phyloP scores from a whole-genome alignment of 371 early-diverging fungal species.

The Lichtheimia ramosa region DNA sequence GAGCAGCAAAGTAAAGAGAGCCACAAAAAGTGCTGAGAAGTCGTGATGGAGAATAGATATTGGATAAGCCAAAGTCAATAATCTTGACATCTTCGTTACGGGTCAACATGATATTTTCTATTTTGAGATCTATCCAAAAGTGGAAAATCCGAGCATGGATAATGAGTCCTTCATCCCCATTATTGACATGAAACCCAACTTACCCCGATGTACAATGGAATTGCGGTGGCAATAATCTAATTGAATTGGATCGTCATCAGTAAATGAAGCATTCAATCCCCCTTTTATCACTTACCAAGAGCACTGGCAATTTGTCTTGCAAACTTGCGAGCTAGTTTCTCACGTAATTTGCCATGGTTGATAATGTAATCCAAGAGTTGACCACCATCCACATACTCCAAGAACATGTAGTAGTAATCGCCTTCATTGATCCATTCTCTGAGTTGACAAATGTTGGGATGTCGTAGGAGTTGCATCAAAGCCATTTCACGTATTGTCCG shows the following conservation, averaged over 20 bases:
- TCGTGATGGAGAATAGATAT: constrained; percentile 67
- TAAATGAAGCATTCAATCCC: neutral
- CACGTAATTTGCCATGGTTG: constrained; percentile 62
- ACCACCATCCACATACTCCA: constrained; percentile 78
- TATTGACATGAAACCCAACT: constrained; percentile 8
- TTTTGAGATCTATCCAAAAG: constrained; percentile 82
- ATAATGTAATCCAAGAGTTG: constrained; percentile 81
- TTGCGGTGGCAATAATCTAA: constrained; percentile 61
- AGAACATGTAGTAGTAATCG: constrained; percentile 82
- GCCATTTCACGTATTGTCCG: constrained; percentile 81
- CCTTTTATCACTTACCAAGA: constrained; percentile 32
- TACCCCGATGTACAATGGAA: constrained; percentile 69
- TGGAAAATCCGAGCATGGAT: constrained; percentile 65
- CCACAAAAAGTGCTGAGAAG: constrained; percentile 82
- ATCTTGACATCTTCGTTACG: constrained; percentile 57
- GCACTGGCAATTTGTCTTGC: constrained; percentile 84
- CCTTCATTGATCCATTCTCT: constrained; percentile 74
- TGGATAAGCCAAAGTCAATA: constrained; percentile 88
- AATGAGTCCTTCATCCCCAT: neutral
- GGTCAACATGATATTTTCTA: constrained; percentile 85
- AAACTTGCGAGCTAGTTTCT: constrained; percentile 69
- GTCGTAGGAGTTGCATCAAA: constrained; percentile 77
- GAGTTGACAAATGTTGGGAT: constrained; percentile 72
- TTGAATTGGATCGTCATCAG: neutral
- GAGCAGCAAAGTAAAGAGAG: constrained; percentile 80